phyloP scores from a whole-genome alignment of 495 filamentous ascomycete genomes.

The Glarea lozoyensis region DNA sequence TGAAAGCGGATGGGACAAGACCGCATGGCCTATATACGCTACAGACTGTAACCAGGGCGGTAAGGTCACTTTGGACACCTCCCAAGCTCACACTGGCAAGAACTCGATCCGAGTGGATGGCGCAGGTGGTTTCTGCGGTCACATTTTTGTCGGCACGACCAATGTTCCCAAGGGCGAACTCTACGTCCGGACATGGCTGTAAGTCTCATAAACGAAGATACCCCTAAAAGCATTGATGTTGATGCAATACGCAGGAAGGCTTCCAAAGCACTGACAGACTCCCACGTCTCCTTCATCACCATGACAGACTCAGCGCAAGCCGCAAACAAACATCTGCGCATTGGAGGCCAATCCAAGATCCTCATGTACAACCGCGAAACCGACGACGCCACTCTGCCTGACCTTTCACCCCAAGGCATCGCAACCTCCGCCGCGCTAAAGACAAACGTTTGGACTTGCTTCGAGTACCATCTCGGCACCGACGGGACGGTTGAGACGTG shows the following conservation, averaged over 20 bases:
- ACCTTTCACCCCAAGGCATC: constrained; percentile 46
- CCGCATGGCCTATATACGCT: constrained; percentile 46
- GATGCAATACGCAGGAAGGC: too few species aligned
- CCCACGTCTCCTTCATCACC: constrained; percentile 51
- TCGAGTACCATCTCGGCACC: constrained; percentile 47
- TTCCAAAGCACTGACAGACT: constrained; percentile 39
- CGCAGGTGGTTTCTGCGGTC: constrained; percentile 47
- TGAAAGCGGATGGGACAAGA: constrained; percentile 42
- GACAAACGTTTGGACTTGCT: constrained; percentile 41
- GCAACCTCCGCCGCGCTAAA: constrained; percentile 39
- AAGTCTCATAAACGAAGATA: too few species aligned
- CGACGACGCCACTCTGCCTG: constrained; percentile 51
- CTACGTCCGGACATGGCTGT: constrained; percentile 45
- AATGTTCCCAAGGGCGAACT: constrained; percentile 45
- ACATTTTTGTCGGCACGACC: constrained; percentile 50
- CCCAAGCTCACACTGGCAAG: constrained; percentile 42
- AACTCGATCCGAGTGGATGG: constrained; percentile 46
- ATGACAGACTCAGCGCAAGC: constrained; percentile 49
- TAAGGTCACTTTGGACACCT: constrained; percentile 40
- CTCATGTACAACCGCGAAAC: constrained; percentile 53
- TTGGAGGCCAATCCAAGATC: constrained; percentile 47
- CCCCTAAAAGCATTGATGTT: too few species aligned
- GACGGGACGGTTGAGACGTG: constrained; percentile 50
- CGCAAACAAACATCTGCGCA: constrained; percentile 46
- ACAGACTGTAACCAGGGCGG: constrained; percentile 49